phyloP scores from a whole-genome alignment of 179 eudicot genomes.

The Gypsophila paniculata region DNA sequence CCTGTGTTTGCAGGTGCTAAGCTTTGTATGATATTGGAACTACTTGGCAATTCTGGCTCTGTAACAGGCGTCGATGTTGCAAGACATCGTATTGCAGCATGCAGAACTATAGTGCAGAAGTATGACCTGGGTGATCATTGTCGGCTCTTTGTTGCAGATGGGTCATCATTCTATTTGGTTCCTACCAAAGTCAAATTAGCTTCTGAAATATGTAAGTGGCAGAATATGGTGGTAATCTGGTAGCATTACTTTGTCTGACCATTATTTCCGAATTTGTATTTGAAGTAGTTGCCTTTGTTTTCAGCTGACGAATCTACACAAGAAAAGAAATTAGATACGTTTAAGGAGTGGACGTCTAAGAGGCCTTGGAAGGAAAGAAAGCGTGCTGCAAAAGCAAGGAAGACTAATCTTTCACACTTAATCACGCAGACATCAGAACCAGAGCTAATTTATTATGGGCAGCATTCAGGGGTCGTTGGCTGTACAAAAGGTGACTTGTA shows the following conservation, averaged over 20 bases:
- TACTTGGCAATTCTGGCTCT: conserved; percentile 81
- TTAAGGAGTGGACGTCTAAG: conserved; percentile 76
- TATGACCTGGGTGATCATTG: conserved; percentile 72
- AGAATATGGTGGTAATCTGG: conserved; percentile 6
- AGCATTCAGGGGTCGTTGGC: conserved; percentile 84
- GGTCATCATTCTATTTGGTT: conserved; percentile 58
- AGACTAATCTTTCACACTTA: conserved; percentile 28
- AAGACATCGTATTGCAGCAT: conserved; percentile 90
- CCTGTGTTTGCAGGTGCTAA: conserved; percentile 68
- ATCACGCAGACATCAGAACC: conserved; percentile 39
- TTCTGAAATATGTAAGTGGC: conserved; percentile 37
- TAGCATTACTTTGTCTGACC: conserved; percentile 13
- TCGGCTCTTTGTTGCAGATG: conserved; percentile 97
- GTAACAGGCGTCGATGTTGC: conserved; percentile 94
- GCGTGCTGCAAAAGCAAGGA: conserved; percentile 52
- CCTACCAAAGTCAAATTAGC: conserved; percentile 40
- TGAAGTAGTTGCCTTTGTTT: conserved; percentile 25
- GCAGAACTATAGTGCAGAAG: conserved; percentile 84
- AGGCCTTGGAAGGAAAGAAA: conserved; percentile 89
- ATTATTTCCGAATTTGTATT: conserved; percentile 1
- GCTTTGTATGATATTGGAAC: conserved; percentile 85
- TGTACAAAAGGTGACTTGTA: conserved; percentile 47
- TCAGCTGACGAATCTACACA: conserved; percentile 43
- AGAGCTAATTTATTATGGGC: conserved; percentile 81
- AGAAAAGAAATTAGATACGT: conserved; percentile 35